A percentile compares a stretch with the other conserved stretches of the same genome.
phyloP scores from a whole-genome alignment of 148 eudicot species.

The Chenopodium album region DNA sequence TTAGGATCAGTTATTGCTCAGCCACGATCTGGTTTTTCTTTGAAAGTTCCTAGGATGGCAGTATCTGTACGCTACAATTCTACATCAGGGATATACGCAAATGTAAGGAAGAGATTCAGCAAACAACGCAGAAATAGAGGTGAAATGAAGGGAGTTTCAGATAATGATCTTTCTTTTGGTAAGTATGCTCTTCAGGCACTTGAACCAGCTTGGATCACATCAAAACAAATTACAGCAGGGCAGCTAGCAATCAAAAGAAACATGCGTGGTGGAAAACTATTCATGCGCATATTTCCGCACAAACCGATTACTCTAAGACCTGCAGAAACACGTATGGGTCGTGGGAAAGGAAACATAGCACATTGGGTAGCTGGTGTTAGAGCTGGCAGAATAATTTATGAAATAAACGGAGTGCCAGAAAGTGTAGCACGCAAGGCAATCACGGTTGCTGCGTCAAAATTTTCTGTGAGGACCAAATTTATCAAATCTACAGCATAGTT shows the following conservation, averaged over 20 bases:
- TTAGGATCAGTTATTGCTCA: constrained; percentile 29
- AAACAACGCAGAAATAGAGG: constrained; percentile 39
- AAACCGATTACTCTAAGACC: constrained; percentile 33
- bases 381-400: constrained; percentile 35
- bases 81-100: constrained; percentile 36
- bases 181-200: constrained; percentile 31
- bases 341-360: constrained; percentile 35
- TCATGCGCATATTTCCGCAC: constrained; percentile 34
- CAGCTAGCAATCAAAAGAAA: constrained; percentile 37
- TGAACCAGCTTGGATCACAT: constrained; percentile 34
- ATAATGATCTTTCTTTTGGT: constrained; percentile 32
- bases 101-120: constrained; percentile 25
- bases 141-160: constrained; percentile 27
- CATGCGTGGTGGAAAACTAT: constrained; percentile 34
- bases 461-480: constrained; percentile 30
- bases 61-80: constrained; percentile 39
- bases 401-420: constrained; percentile 36
- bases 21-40: constrained; percentile 28
- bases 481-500: constrained; percentile 14
- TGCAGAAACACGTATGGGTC: constrained; percentile 45
- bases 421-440: constrained; percentile 36
- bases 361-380: constrained; percentile 33
- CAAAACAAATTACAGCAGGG: constrained; percentile 31
- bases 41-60: constrained; percentile 27
- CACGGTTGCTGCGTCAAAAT: constrained; percentile 32